Evolutionary conservation across 2,329 filamentous ascomycete species (phyloP), one percentile per base, ranked within the genome.

Genomic region (Xylaria sp.): DNA sequence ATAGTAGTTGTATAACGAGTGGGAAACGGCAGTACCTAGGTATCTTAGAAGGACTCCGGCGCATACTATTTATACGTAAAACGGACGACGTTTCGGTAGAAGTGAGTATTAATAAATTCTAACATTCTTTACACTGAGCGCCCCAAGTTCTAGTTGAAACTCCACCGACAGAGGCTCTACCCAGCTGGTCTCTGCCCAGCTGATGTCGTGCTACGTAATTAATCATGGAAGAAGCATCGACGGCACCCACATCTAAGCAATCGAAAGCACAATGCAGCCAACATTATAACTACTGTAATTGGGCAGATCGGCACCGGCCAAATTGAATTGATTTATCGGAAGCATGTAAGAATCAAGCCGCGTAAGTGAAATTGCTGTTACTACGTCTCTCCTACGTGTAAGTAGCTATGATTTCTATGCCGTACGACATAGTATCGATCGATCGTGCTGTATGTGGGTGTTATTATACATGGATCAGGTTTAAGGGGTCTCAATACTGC

Each of bases 191-290:
- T 24, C 47, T 53, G 5, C 50, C 24, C 14, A 53, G 30, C 14
- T 32, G 24, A 53, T 17, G 30, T 53, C n/a, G 27, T 30, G 27
- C 14, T 14, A 42, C 12, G 14, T 17, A 42, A 42, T 17, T 8
- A 30, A 48, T 8, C 27, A 48, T 21, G 39, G 19, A 61, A 21
- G 19, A 14, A 50, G 19, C 21, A 50, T 24, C n/a, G 21, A 50
- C 6, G 47, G 47, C 36, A 34, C 53, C 36, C 60, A 34, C 50
- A 55, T 55, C 32, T 55, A 36, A 36, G 48, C 21, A 32, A 47
- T 47, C 24, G 32, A 17, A 47, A 34, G 47, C 24, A 7, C 30
- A 6, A 36, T 50, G 36, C 55, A 19, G 27, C 4, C 21, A 17
- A 34, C 27, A 48, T 51, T 36, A 24, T 24, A 36, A 11, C 45